Percentiles rank a stretch among this genome's conserved stretches.
Evolutionary conservation across 805 yeast species (phyloP).

Genomic region (Sugiyamaella chiloensis): DNA sequence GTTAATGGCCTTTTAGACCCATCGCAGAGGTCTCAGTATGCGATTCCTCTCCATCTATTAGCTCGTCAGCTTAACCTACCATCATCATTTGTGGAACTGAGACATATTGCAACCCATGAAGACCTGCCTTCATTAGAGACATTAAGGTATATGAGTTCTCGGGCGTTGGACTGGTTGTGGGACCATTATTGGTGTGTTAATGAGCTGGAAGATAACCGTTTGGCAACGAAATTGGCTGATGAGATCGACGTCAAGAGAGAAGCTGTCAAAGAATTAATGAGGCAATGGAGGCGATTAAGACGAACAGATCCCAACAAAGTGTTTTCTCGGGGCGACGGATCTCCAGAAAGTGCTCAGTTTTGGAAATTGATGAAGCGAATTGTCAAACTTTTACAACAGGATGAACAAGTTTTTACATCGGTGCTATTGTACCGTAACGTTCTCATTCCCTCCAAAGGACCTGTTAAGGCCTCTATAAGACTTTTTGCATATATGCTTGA

Average conservation of each 20-base stretch:
- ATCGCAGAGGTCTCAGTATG: constrained; percentile 71
- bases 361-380: constrained; percentile 39
- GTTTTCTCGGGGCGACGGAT: constrained; percentile 44
- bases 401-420: constrained; percentile 25
- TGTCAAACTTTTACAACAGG: constrained; percentile 17
- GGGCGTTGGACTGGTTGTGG: constrained; percentile 74
- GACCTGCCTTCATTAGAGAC: constrained; percentile 66
- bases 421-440: constrained; percentile 35
- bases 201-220: constrained; percentile 8
- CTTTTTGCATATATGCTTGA: neutral
- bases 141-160: constrained; percentile 54
- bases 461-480: neutral
- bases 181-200: constrained; percentile 62
- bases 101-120: constrained; percentile 93
- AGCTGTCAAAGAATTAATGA: constrained; percentile 38
- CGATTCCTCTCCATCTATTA: constrained; percentile 71
- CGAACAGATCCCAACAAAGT: constrained; percentile 41
- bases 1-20: constrained; percentile 92
- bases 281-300: constrained; percentile 49
- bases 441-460: constrained; percentile 28
- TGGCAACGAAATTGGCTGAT: constrained; percentile 15
- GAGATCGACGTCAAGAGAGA: constrained; percentile 8
- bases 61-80: constrained; percentile 73
- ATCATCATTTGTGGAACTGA: constrained; percentile 75
- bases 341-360: constrained; percentile 42